Evolutionary conservation across 2,329 filamentous ascomycete genomes (phyloP).

Genomic region (Calycina herbarum): DNA sequence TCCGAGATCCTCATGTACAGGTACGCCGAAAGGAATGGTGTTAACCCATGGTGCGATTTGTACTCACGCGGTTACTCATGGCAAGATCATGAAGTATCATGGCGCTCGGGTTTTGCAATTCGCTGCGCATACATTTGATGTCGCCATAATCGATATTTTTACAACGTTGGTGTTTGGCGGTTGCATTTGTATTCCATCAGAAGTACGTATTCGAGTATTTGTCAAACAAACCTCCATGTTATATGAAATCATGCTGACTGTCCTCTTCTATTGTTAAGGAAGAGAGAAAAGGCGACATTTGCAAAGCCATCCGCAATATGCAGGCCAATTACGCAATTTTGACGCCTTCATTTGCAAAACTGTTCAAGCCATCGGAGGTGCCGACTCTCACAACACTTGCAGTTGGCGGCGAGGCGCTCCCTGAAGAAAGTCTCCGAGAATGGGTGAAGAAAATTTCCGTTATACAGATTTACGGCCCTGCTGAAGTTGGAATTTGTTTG

Average conservation of each 20-base stretch:
- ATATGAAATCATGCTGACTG: neutral
- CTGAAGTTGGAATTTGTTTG: constrained; percentile 54
- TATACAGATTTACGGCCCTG: constrained; percentile 69
- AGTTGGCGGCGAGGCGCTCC: constrained; percentile 86
- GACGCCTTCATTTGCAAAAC: constrained; percentile 47
- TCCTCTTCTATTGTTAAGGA: neutral
- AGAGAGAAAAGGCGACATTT: constrained; percentile 22
- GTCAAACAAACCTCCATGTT: neutral
- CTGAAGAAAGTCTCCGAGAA: constrained; percentile 47
- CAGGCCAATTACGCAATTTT: constrained; percentile 23
- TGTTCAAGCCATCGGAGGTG: constrained; percentile 81
- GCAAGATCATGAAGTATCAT: constrained; percentile 9
- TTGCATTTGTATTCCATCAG: constrained; percentile 28
- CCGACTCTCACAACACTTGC: constrained; percentile 70
- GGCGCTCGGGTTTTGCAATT: constrained; percentile 26
- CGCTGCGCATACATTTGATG: constrained; percentile 27
- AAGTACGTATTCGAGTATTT: constrained; percentile 6
- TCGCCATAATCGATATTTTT: constrained; percentile 25
- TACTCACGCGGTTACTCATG: constrained; percentile 14
- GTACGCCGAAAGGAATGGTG: constrained; percentile 25
- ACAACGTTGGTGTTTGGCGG: constrained; percentile 24
- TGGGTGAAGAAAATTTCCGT: constrained; percentile 41
- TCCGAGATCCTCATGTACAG: too few species aligned
- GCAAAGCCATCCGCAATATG: constrained; percentile 21
- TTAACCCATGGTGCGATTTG: constrained; percentile 18